Evolutionary conservation across 164 flowering plant species (phyloP), one percentile per base, ranked within the genome.

Genomic region (Liriodendron chinense): DNA sequence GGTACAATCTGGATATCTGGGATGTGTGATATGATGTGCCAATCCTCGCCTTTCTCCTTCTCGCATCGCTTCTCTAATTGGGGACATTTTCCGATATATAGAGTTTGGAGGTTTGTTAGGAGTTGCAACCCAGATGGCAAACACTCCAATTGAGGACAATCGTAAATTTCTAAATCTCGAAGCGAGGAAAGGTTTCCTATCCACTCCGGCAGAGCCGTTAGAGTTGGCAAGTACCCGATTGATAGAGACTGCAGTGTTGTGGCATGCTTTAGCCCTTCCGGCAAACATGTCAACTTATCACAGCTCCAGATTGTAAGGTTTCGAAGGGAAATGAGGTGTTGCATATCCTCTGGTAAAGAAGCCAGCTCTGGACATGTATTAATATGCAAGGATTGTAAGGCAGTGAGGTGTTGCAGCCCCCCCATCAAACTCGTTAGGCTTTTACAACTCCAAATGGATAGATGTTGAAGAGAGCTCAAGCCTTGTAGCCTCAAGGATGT

Each of bases 21-120:
- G 65, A 76, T 64, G 48, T 76, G 78, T n/a, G 74, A 21, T 18
- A 70, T 63, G 22, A 63, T 63, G 73, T 48, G 48, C 74, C 78
- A 76, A 50, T 76, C 78, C 7, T 47, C 14, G 1, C 78, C 78
- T 56, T 48, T 48, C 56, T 70, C 61, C 53, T 18, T 72, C 72
- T 72, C 72, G 10, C 65, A 20, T 72, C 49, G 75, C 13, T 20
- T 34, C 25, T 72, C 24, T n/a, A 77, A 34, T 22, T 72, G 43
- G 28, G 75, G 73, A 48, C 76, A 68, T 0, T 1, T 2, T 6
- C 0, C 1, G 68, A 78, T 69, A 2, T 0, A 0, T 6, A 78
- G 25, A 21, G 1, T 7, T 9, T 67, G 61, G 7, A 77, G 65
- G 12, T 61, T 12, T 69, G 24, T 21, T 3, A 69, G 56, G 71